Conservation (phyloP, 2,329 filamentous ascomycete species). For the Pseudofabraea citricarpa region DNA sequence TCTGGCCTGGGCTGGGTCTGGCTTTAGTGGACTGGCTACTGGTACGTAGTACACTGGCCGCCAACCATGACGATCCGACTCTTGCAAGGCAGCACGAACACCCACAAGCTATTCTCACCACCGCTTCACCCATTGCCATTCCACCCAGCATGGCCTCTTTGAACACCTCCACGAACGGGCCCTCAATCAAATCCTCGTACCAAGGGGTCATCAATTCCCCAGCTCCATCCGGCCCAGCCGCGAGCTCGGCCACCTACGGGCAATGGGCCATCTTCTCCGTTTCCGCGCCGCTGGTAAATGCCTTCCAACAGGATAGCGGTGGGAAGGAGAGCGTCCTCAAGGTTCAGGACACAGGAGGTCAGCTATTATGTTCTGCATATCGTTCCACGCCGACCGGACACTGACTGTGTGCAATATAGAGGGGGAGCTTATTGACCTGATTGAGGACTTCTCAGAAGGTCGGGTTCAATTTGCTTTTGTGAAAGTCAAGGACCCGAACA, state of each 20-base stretch:
- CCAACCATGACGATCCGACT: too few species aligned
- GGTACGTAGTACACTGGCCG: too few species aligned
- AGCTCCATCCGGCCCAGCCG: conserved; percentile 48
- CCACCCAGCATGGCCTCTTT: conserved; percentile 63
- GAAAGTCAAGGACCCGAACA: conserved; percentile 95
- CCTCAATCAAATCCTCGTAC: conserved; percentile 82
- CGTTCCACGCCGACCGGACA: too few species aligned
- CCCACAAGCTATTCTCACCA: background rate
- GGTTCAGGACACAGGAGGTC: conserved; percentile 86
- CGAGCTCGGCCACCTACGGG: conserved; percentile 73
- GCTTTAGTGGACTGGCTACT: too few species aligned
- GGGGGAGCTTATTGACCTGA: conserved; percentile 82
- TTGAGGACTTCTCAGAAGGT: conserved; percentile 96
- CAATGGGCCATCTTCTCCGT: conserved; percentile 96
- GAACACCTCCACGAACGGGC: conserved; percentile 74
- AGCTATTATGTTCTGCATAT: conserved; percentile 1
- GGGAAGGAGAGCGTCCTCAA: conserved; percentile 93
- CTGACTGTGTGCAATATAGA: conserved; percentile 54
- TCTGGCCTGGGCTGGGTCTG: too few species aligned
- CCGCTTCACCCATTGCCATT: background rate
- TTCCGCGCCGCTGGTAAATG: conserved; percentile 84
- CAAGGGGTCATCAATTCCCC: conserved; percentile 61
- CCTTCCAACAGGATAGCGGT: conserved; percentile 77
- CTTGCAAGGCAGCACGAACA: too few species aligned
- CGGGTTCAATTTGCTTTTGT: conserved; percentile 95